phyloP scores from a whole-genome alignment of 1,284 basidiomycete species.

The Gomphus bonarii region DNA sequence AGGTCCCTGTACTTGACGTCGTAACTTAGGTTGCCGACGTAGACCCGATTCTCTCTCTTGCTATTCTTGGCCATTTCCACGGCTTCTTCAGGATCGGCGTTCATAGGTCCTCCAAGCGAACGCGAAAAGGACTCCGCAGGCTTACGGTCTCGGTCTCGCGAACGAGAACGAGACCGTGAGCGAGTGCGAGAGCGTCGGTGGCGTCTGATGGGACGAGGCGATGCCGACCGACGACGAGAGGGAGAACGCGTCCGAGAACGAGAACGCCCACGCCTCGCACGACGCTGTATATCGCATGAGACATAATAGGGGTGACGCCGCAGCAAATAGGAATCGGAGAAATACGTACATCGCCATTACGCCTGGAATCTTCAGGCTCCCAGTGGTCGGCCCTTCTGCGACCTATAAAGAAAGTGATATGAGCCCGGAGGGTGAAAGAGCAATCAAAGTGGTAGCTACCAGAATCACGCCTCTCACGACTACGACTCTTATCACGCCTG shows the following conservation, averaged over 20 bases:
- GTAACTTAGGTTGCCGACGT: conserved; percentile 96
- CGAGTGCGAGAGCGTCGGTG: conserved; percentile 46
- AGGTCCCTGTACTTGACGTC: conserved; percentile 96
- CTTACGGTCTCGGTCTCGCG: conserved; percentile 53
- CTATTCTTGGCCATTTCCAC: conserved; percentile 85
- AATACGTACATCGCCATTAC: conserved; percentile 47
- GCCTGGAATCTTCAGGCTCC: conserved; percentile 58
- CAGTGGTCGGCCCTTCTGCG: conserved; percentile 53
- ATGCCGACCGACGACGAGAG: conserved; percentile 45
- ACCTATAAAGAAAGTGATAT: conserved; percentile 17
- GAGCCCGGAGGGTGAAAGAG: conserved; percentile 2
- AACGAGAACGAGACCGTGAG: conserved; percentile 48
- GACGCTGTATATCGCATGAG: conserved; percentile 30
- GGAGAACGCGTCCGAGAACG: conserved; percentile 56
- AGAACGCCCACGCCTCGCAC: conserved; percentile 34
- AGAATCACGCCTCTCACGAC: conserved; percentile 34
- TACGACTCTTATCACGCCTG: conserved; percentile 13
- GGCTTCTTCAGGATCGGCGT: conserved; percentile 82
- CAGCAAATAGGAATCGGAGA: conserved; percentile 8
- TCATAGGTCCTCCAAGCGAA: conserved; percentile 84
- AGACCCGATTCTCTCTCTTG: conserved; percentile 96
- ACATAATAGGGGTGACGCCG: conserved; percentile 11
- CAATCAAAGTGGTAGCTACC: conserved; percentile 29
- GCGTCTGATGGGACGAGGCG: conserved; percentile 42
- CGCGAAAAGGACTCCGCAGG: conserved; percentile 56